phyloP scores from a whole-genome alignment of 1,284 basidiomycete genomes.

The Ceratobasidium sp. region DNA sequence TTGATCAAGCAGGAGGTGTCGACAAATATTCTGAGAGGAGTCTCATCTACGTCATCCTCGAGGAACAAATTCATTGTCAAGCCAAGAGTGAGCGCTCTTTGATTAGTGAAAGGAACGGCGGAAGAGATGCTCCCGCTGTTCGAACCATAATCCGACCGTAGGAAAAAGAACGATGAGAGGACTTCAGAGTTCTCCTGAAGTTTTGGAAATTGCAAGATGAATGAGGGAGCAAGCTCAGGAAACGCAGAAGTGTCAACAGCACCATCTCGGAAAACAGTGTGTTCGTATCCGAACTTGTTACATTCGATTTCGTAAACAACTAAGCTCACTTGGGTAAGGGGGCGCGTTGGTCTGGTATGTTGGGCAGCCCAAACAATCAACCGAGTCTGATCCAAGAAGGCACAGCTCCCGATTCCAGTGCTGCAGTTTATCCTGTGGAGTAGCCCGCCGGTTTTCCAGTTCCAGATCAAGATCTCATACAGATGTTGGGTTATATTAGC shows the following conservation, averaged over 20 bases:
- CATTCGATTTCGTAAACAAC: neutral
- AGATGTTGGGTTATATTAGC: neutral
- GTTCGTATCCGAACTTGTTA: neutral
- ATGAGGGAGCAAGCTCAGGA: neutral
- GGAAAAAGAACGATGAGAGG: neutral
- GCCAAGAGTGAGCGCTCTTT: neutral
- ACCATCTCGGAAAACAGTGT: neutral
- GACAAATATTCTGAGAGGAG: neutral
- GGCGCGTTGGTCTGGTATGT: neutral
- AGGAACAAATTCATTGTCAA: neutral
- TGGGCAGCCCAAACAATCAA: neutral
- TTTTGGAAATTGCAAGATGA: neutral
- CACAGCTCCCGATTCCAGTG: neutral
- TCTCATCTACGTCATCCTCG: neutral
- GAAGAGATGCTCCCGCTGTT: neutral
- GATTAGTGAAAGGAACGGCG: neutral
- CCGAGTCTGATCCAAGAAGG: neutral
- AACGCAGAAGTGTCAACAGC: neutral
- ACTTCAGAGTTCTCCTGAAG: neutral
- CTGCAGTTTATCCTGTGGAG: neutral
- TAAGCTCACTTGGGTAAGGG: neutral
- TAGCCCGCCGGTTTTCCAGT: constrained; percentile 4
- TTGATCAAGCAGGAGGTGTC: neutral
- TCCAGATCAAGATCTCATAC: constrained; percentile 12
- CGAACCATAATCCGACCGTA: neutral